Conservation (phyloP, 2,329 filamentous ascomycete species). For the Monilinia vaccinii-corymbosi region DNA sequence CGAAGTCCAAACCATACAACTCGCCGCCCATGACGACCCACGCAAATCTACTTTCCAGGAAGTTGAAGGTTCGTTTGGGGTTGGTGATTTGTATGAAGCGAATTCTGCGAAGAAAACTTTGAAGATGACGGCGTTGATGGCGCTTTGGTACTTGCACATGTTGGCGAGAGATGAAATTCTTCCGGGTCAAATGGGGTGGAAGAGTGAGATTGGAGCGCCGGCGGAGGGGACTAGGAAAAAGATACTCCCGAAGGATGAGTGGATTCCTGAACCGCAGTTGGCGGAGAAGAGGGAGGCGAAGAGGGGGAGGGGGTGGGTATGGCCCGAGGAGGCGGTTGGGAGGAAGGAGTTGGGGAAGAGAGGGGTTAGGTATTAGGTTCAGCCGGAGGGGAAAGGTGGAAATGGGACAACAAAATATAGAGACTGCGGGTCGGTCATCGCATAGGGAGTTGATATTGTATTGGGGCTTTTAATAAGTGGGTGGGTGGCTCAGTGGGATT, state of each 20-base stretch:
- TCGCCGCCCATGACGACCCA: conserved; percentile 34
- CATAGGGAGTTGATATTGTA: neutral
- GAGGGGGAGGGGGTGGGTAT: conserved; percentile 63
- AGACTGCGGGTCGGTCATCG: neutral
- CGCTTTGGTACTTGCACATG: conserved; percentile 71
- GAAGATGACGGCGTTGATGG: conserved; percentile 64
- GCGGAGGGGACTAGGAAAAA: conserved; percentile 64
- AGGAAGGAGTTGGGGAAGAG: conserved; percentile 63
- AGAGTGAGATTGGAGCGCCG: conserved; percentile 63
- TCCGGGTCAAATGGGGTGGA: conserved; percentile 54
- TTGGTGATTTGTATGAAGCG: conserved; percentile 24
- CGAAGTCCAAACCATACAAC: conserved; percentile 58
- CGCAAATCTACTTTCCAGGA: conserved; percentile 14
- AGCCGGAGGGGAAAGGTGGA: neutral
- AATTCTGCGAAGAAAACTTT: conserved; percentile 39
- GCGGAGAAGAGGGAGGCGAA: conserved; percentile 72
- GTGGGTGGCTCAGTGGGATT: neutral
- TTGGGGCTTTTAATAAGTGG: neutral
- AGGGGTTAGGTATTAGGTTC: conserved; percentile 44
- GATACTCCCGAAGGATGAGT: conserved; percentile 58
- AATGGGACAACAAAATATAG: neutral
- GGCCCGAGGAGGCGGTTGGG: conserved; percentile 64
- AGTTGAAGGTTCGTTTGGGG: conserved; percentile 19
- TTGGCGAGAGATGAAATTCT: conserved; percentile 53
- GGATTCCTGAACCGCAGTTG: conserved; percentile 66